phyloP scores from a whole-genome alignment of 106 monocot species.

The Vanilla planifolia region DNA sequence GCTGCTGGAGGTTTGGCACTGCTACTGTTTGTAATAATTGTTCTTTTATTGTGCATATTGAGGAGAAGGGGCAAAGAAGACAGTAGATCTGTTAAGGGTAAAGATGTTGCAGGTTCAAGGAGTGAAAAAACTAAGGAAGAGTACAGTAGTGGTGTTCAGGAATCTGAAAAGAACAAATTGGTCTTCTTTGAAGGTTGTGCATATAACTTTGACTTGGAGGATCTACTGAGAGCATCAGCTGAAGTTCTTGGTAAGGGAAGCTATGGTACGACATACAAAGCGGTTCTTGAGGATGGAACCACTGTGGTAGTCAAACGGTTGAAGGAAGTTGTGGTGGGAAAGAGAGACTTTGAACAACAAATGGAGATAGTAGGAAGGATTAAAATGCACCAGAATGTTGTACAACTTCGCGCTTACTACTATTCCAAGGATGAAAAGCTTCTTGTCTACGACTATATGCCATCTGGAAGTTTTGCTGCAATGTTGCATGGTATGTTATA shows the following conservation, averaged over 20 bases:
- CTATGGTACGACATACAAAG: constrained; percentile 56
- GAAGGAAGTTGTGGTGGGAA: constrained; percentile 63
- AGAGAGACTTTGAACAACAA: constrained; percentile 80
- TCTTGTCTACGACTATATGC: constrained; percentile 50
- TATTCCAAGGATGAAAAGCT: constrained; percentile 92
- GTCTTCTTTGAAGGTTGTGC: background rate
- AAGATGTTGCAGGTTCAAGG: constrained; percentile 28
- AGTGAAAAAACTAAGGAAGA: constrained; percentile 18
- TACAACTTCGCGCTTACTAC: constrained; percentile 61
- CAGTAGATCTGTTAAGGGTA: constrained; percentile 35
- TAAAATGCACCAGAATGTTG: constrained; percentile 58
- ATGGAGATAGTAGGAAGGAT: constrained; percentile 68
- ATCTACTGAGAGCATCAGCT: constrained; percentile 46
- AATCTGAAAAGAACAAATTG: constrained; percentile 28
- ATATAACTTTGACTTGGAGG: constrained; percentile 42
- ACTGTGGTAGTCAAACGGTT: constrained; percentile 79
- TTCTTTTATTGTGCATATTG: constrained; percentile 15
- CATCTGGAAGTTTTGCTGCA: constrained; percentile 41
- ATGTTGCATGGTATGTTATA: constrained; percentile 54
- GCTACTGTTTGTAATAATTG: constrained; percentile 23
- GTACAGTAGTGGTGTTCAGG: constrained; percentile 43
- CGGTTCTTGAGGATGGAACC: constrained; percentile 40
- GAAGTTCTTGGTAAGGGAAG: constrained; percentile 67
- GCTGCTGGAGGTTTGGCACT: constrained; percentile 38
- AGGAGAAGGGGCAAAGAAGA: constrained; percentile 17